Base-by-base conservation (phyloP, 805 yeast species). In the Starmerella bombicola region DNA sequence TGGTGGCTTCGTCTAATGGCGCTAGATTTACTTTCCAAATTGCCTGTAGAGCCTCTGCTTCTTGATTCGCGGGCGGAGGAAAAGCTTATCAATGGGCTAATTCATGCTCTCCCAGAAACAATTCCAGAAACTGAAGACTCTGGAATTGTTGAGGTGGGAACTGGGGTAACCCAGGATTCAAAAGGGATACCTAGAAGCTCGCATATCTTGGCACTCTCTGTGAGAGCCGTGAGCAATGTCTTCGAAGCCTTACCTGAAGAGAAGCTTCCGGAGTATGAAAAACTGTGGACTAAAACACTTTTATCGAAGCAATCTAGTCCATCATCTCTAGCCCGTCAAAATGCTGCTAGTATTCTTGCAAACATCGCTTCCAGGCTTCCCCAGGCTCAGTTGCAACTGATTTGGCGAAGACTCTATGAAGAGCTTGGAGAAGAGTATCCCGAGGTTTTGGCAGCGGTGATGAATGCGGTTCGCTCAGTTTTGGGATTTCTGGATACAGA, bases 351-450 rank as follows among this genome's bases (percentile, higher is more conserved):
- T 50, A 59, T 88, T 39, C 71, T 86, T 19, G 63, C 76, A 1
- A 65, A 70, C 18, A 62, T 84, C 18, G 78, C 86, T 0, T 76
- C 80, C 0, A 78, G 74, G 2, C 66, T 88, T 35, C 71, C 37
- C 3, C 24, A 9, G 4, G 3, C 20, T 1, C 23, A 33, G 34
- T 72, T 49, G 55, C 64, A 10, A 80, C 94, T 56, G 71, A 68
- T 7, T 80, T 81, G 53, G 70, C 69, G 26, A 76, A 69, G 10
- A 60, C 81, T 91, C 25, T 84, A 80, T 57, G 99, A 91, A 58
- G 80, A 91, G 12, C 66, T 91, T 8, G 98, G 98, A 16, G 99
- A 91, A 56, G 88, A 80, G 5, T 84, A 76, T 49, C 98, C 98
- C 0, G 95, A 85, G 38, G 96, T 85, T 2, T 64, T 91, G 34